Evolutionary conservation across 2,329 filamentous ascomycete species (phyloP), one percentile per base, ranked within the genome.

Genomic region (Amphichorda felina): DNA sequence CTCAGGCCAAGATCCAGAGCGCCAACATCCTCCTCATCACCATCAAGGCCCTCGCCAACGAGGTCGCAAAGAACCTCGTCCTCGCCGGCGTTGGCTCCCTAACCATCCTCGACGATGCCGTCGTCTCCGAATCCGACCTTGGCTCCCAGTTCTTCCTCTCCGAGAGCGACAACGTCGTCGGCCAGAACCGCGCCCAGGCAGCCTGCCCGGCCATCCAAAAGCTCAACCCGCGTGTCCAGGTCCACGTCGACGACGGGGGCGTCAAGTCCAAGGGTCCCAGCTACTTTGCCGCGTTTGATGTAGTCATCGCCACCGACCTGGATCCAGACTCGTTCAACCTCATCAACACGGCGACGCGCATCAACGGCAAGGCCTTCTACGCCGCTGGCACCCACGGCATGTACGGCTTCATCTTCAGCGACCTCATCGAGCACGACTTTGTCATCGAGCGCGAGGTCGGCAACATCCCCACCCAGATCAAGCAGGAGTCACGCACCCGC

Each of bases 1-100:
- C 91, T 6, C 91, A 98, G 57, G 82, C 94, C 55, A 86, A 82
- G 53, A 87, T 98, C 39, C 85, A 89, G 47, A 82, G 74, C 40
- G 86, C 91, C 40, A 87, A 87, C 50, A 82, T 98, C 46, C 78
- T 96, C 31, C 75, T 98, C 42, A 80, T 98, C 45, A 87, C 79
- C 21, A 77, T 94, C 56, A 84, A 82, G 51, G 87, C 83, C 1
- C 73, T 98, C 13, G 87, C 83, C 39, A 93, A 89, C 54, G 91
- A 98, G 61, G 82, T 96, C 37, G 88, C 91, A 43, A 98, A 98
- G 66, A 98, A 96, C 54, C 78, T 98, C 16, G 89, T 95, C 14
- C 75, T 98, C 3, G 88, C 91, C 16, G 91, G 91, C 40, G 82
- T 98, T 48, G 82, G 83, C 38, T 89, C 86, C 22, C 69, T 98